Evolutionary conservation across 2,329 filamentous ascomycete genomes (phyloP).

Genomic region (Cordyceps cateniannulata): DNA sequence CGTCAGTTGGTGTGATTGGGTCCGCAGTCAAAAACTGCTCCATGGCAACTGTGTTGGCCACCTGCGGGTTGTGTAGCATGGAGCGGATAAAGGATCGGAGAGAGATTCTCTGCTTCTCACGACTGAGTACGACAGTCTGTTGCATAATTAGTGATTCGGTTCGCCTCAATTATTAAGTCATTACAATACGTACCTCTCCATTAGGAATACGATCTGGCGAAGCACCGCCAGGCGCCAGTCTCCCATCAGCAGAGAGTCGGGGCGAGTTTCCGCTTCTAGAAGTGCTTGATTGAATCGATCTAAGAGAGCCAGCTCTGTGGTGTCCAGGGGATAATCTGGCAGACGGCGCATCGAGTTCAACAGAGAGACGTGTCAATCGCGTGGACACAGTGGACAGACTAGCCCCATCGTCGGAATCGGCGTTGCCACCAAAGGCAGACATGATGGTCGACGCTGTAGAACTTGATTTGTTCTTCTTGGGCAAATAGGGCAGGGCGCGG

Average conservation of each 20-base stretch:
- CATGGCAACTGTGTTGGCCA: conserved; percentile 78
- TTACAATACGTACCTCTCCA: conserved; percentile 18
- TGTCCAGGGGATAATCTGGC: conserved; percentile 19
- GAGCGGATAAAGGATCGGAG: conserved; percentile 85
- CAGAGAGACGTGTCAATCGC: conserved; percentile 40
- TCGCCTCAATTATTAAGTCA: background rate
- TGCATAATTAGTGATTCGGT: background rate
- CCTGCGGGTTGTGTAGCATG: conserved; percentile 74
- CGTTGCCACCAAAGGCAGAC: conserved; percentile 45
- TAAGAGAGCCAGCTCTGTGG: conserved; percentile 18
- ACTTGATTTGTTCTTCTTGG: conserved; percentile 84
- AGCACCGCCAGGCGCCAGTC: conserved; percentile 20
- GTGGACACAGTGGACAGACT: conserved; percentile 79
- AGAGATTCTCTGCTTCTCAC: conserved; percentile 87
- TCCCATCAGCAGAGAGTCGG: conserved; percentile 26
- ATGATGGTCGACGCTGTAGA: conserved; percentile 57
- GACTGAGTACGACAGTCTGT: conserved; percentile 59
- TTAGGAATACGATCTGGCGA: conserved; percentile 19
- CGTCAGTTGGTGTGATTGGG: conserved; percentile 69
- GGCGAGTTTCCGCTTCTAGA: conserved; percentile 24
- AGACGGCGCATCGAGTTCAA: conserved; percentile 21
- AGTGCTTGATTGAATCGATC: conserved; percentile 26
- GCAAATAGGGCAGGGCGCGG: conserved; percentile 78
- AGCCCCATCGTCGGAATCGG: conserved; percentile 72
- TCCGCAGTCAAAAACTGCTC: conserved; percentile 71